Conservation (phyloP, 257 asterid genomes). For the Solanum appendiculatum region DNA sequence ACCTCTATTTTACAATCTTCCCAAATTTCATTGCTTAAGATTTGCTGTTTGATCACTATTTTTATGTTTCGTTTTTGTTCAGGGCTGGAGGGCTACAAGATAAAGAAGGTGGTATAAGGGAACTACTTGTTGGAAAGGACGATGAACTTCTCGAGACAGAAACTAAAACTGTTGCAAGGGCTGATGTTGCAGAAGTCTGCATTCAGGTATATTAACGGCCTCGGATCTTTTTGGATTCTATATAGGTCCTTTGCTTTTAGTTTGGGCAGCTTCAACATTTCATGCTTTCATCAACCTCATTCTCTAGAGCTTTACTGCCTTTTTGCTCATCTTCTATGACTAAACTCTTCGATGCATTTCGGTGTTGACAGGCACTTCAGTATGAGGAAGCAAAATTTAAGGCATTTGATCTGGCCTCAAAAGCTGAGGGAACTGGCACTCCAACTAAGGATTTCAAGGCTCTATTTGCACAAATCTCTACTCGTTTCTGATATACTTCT, state of each 20-base stretch:
- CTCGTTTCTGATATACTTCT: slow-evolving; percentile 44
- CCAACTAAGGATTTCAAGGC: slow-evolving; percentile 84
- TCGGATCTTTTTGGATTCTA: not conserved
- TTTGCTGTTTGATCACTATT: not conserved
- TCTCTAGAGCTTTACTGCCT: not conserved
- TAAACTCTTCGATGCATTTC: not conserved
- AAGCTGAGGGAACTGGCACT: slow-evolving; percentile 76
- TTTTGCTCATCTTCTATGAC: not conserved
- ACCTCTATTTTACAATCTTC: not conserved
- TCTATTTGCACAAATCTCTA: slow-evolving; percentile 56
- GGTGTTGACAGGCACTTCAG: slow-evolving; percentile 54
- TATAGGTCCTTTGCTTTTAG: not conserved
- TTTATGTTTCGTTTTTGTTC: slow-evolving; percentile 1
- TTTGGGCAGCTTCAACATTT: not conserved
- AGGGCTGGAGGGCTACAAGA: slow-evolving; percentile 98
- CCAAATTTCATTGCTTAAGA: not conserved
- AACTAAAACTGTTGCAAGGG: slow-evolving; percentile 58
- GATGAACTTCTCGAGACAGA: slow-evolving; percentile 88
- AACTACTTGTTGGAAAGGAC: slow-evolving; percentile 76
- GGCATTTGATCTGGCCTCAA: slow-evolving; percentile 83
- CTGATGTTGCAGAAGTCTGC: slow-evolving; percentile 93
- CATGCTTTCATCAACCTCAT: not conserved
- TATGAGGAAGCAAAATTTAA: slow-evolving; percentile 78
- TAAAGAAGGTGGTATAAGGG: slow-evolving; percentile 81
- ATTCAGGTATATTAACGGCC: slow-evolving; percentile 42